Base-by-base conservation (phyloP, 2,329 filamentous ascomycete species). In the Colletotrichum sp. region DNA sequence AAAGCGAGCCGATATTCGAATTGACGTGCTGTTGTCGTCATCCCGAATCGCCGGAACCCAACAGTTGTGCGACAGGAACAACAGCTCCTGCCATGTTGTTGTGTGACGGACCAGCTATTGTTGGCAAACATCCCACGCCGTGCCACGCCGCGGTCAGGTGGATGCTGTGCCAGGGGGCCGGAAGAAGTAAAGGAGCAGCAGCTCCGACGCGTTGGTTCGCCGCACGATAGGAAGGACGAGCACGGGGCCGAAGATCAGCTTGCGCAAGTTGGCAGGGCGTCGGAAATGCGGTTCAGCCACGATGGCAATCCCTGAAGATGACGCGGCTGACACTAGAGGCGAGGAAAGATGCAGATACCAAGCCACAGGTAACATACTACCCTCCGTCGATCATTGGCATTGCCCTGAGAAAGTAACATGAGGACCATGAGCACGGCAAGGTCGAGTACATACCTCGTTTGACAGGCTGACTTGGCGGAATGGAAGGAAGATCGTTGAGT, bases 11-110 rank as follows among this genome's bases (percentile, higher is more conserved):
- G 16, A 21, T 36, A 1, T 9, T 26, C 12, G 6, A 5, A 32
- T 52, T 71, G 68, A 75, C 72, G 72, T 75, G 12, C 60, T 8
- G 36, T 3, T 75, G 15, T 49, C 72, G 72, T 75, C 72, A 75
- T 52, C 4, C 21, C 26, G 36, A 52, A 34, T 24, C 10, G 44
- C 26, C 34, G 52, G 39, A 30, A 15, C 36, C 34, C 49, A 62
- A 18, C 28, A 26, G 1, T n/a, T 49, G 13, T 39, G 67, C 5
- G 24, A 60, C 36, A 1, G 36, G 21, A 30, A 62, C 57, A 18
- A 21, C 44, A 52, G 44, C 6, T 21, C 10, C 44, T 13, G 2
- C 30, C 15, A 21, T 28, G 21, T 44, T n/a, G 28, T 24, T 55
- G n/a, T 63, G 28, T 24, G n/a, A 32, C 59, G 21, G 28, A 1